Base-by-base conservation (phyloP, 2,329 filamentous ascomycete species). In the Cytospora piceicola region DNA sequence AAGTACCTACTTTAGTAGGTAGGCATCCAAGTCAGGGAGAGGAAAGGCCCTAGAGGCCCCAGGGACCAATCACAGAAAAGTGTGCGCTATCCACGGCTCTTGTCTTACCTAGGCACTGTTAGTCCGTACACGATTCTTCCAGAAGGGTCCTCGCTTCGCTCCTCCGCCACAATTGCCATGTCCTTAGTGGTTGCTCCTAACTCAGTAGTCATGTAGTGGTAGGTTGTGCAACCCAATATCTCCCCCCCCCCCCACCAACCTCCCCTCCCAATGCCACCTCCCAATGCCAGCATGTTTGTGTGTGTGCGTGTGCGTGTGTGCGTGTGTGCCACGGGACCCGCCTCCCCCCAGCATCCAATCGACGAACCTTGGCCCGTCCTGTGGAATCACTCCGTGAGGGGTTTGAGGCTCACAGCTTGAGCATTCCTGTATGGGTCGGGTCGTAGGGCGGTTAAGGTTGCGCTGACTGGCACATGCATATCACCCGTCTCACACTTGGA, bases 221-320 rank as follows among this genome's bases (percentile, higher is more conserved):
- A 57, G 53, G 53, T 57, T 39, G 60, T 63, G 60, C 60, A 54
- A 63, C 60, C 53, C 60, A 63, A 63, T 34, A 8, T 57, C 17
- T 57, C 17, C 49, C 22, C 15, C n/a, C 34, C 39, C 29, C 27
- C 32, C 32, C 3, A 8, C 32, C 32, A 4, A 8, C 32, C 7
- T 34, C 32, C 32, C 11, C 32, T 29, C 27, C 27, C 27, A n/a
- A n/a, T n/a, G n/a, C n/a, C n/a, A n/a, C n/a, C n/a, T n/a, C n/a
- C n/a, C n/a, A n/a, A 29, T 29, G 27, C 27, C 27, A 29, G 27
- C 27, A 29, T 29, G 27, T 29, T 3, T 29, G 27, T 29, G 27
- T 29, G 27, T 29, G 27, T 62, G 60, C 6, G 32, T 34, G 32
- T 29, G 27, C 27, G 27, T 29, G 27, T 29, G 27, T 62, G 60